A percentile compares a stretch with the other conserved stretches of the same genome.
Evolutionary conservation across 768 basidiomycete genomes (phyloP).

Genomic region (Exsudoporus frostii): DNA sequence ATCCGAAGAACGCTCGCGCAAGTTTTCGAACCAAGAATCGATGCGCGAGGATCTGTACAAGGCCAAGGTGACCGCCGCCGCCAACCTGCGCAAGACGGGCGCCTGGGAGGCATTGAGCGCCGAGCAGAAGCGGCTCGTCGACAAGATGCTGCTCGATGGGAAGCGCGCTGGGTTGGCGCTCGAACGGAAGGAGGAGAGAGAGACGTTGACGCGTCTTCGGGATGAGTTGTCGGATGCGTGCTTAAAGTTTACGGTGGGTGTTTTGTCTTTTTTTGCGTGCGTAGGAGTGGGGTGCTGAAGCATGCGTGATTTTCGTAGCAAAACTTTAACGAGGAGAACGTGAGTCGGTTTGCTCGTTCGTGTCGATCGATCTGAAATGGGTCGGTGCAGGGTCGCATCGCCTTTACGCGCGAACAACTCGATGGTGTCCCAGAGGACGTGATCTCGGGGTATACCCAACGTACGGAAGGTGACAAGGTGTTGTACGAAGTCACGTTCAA

Average conservation of each 20-base stretch:
- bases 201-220: constrained; percentile 56
- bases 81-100: constrained; percentile 62
- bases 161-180: constrained; percentile 76
- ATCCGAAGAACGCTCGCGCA: constrained; percentile 66
- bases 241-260: constrained; percentile 72
- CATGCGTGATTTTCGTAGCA: constrained; percentile 44
- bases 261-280: neutral
- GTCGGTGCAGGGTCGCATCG: constrained; percentile 47
- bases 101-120: constrained; percentile 57
- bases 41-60: constrained; percentile 82
- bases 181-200: constrained; percentile 54
- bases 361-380: constrained; percentile 2
- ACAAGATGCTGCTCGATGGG: constrained; percentile 78
- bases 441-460: constrained; percentile 70
- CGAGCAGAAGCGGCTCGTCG: constrained; percentile 75
- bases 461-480: constrained; percentile 53
- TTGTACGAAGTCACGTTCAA: constrained; percentile 76
- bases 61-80: constrained; percentile 66
- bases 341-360: constrained; percentile 25
- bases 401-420: constrained; percentile 70
- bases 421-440: constrained; percentile 81
- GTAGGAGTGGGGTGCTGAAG: neutral
- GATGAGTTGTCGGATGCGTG: constrained; percentile 75
- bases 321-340: constrained; percentile 90
- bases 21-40: constrained; percentile 70